Base-by-base conservation (phyloP, 768 basidiomycete genomes). In the Pisolithus albus region DNA sequence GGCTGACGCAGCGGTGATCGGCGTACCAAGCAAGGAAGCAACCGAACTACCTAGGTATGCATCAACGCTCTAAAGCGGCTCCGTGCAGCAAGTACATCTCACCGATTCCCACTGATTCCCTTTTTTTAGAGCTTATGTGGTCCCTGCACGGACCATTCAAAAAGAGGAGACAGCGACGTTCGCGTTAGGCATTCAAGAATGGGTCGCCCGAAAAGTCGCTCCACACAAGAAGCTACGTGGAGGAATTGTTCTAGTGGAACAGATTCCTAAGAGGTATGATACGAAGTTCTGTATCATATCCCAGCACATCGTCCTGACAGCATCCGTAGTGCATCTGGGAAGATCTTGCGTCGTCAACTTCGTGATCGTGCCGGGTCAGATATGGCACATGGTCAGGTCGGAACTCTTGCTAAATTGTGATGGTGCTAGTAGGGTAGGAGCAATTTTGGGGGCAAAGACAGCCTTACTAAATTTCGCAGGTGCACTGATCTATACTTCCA, bases 1-100 rank as follows among this genome's bases (percentile, higher is more conserved):
- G n/a, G 83, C 81, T 2, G 92, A 96, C 59, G 78, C 76, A 1
- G 91, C 83, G 9, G 92, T 95, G n/a, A 84, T 93, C 51, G 89
- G 91, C 1, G 69, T 93, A 1, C 74, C 82, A 5, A 78, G 75
- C 55, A 73, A 74, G 5, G 74, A 90, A 57, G 85, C 83, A 3
- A 90, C 92, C 0, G 92, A 95, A 65, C 72, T 91, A 4, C 92
- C 91, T 1, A 78, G 86, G 82, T 83, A 23, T 13, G 18, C 44
- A n/a, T 11, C 32, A 34, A 1, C 8, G 9, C 10, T 15, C 2
- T 5, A 13, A 13, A 15, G 4, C 4, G 34, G 34, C 13, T 34
- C 34, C 13, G 34, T 34, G 11, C 4, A 5, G 3, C 34, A 34
- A 4, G 2, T 34, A 3, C 39, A 28, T 16, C 39, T 41, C 34